A percentile compares a stretch with the other conserved stretches of the same genome.
phyloP scores from a whole-genome alignment of 2,329 filamentous ascomycete species.

The Hirsutella minnesotensis region DNA sequence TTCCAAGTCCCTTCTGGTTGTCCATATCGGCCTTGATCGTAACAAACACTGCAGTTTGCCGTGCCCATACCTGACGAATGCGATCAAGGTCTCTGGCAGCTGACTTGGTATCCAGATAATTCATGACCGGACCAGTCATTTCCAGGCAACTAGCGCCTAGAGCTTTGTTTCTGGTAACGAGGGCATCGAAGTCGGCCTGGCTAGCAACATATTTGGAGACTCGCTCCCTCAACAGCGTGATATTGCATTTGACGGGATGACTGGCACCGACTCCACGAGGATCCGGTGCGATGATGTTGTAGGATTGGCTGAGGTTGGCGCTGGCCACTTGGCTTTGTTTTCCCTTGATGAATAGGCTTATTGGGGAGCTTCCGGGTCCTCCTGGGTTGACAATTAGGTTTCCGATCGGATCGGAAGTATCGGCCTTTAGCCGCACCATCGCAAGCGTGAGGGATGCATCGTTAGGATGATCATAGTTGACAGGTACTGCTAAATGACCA shows the following conservation, averaged over 20 bases:
- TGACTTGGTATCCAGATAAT: neutral
- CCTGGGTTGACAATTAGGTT: conserved; percentile 1
- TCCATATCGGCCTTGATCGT: too few relatives aligned
- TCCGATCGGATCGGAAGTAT: neutral
- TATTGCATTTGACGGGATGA: neutral
- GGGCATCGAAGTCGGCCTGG: neutral
- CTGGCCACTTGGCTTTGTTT: neutral
- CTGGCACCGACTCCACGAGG: conserved; percentile 2
- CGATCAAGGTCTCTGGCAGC: neutral
- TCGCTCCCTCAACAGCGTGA: too few relatives aligned
- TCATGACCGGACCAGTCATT: neutral
- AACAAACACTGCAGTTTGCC: too few relatives aligned
- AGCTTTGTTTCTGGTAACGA: neutral
- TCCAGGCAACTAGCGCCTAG: neutral
- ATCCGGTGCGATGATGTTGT: conserved; percentile 2
- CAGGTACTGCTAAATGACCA: too few relatives aligned
- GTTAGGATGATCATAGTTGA: too few relatives aligned
- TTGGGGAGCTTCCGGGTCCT: neutral
- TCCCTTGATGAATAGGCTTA: neutral
- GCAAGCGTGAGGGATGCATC: too few relatives aligned
- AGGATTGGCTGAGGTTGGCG: neutral
- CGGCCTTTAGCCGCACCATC: neutral
- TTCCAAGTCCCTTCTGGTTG: too few relatives aligned
- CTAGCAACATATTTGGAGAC: neutral
- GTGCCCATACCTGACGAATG: conserved; percentile 1